Conservation (phyloP, 768 basidiomycete genomes). For the Hirschioporus abietinus region DNA sequence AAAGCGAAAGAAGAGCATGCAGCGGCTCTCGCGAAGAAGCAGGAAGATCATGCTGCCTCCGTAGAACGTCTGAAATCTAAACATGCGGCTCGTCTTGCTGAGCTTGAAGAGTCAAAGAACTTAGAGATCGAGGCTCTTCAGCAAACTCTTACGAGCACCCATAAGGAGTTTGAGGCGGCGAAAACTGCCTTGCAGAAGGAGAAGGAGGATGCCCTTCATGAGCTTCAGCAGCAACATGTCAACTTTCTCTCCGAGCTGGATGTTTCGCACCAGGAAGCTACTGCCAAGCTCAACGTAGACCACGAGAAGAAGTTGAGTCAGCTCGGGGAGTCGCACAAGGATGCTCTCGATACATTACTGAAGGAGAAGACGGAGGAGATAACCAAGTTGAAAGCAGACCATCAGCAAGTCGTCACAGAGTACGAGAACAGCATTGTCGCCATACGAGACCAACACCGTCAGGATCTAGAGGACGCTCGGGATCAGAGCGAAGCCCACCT, state of each 20-base stretch:
- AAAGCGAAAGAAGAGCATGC: conserved; percentile 60
- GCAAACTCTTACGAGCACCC: conserved; percentile 36
- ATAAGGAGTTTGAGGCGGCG: conserved; percentile 36
- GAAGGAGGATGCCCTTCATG: conserved; percentile 40
- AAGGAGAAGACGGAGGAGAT: conserved; percentile 40
- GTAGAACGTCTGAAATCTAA: conserved; percentile 29
- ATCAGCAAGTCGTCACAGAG: conserved; percentile 40
- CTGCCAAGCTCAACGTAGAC: conserved; percentile 31
- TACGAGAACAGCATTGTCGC: conserved; percentile 35
- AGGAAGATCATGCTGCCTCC: conserved; percentile 48
- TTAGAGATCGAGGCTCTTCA: conserved; percentile 46
- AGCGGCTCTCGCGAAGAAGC: conserved; percentile 45
- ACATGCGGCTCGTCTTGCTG: conserved; percentile 27
- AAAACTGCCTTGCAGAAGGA: conserved; percentile 37
- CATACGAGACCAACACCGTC: conserved; percentile 29
- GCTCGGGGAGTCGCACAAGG: conserved; percentile 9
- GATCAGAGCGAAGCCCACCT: conserved; percentile 30
- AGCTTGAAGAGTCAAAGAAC: conserved; percentile 26
- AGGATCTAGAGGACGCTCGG: conserved; percentile 31
- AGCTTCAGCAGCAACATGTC: conserved; percentile 52
- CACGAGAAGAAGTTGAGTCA: conserved; percentile 10
- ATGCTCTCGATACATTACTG: conserved; percentile 17
- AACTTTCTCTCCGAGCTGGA: conserved; percentile 49
- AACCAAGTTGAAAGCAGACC: conserved; percentile 37
- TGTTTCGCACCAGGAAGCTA: conserved; percentile 50